Evolutionary conservation across 208 protist species (phyloP).

Genomic region (Trichomonas tenax): DNA sequence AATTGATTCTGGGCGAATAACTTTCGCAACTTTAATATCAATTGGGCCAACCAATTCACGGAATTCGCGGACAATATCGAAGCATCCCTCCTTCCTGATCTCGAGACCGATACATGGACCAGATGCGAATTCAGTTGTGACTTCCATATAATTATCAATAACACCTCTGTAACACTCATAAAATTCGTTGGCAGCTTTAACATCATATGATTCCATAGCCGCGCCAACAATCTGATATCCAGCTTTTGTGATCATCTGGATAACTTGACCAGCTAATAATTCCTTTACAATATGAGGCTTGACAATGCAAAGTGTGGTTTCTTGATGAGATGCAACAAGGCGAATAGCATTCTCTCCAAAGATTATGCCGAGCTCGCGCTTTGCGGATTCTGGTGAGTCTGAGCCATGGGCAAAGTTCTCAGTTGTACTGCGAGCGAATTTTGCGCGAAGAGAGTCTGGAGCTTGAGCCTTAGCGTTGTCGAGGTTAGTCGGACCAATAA

Average conservation of each 20-base stretch:
- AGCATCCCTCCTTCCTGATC: background rate
- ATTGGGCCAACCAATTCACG: slow-evolving; percentile 12
- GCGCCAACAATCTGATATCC: background rate
- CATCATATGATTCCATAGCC: background rate
- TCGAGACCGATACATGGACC: background rate
- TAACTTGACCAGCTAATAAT: background rate
- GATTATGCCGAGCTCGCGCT: background rate
- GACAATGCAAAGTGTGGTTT: background rate
- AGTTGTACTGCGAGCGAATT: background rate
- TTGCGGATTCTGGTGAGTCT: background rate
- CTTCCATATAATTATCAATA: background rate
- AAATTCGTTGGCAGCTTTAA: background rate
- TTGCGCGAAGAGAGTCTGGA: background rate
- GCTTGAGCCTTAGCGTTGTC: background rate
- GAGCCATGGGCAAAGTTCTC: slow-evolving; percentile 11
- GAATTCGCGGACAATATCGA: background rate
- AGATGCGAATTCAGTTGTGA: background rate
- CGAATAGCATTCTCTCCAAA: background rate
- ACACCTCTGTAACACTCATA: background rate
- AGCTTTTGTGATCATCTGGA: background rate
- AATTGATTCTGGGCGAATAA: slow-evolving; percentile 69
- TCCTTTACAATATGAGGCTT: background rate
- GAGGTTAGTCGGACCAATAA: slow-evolving; percentile 18
- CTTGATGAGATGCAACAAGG: background rate
- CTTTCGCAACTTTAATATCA: slow-evolving; percentile 57